A percentile compares a stretch with the other conserved stretches of the same genome.
Conservation (phyloP, 2,329 filamentous ascomycete genomes). For the Cryphonectria parasitica region DNA sequence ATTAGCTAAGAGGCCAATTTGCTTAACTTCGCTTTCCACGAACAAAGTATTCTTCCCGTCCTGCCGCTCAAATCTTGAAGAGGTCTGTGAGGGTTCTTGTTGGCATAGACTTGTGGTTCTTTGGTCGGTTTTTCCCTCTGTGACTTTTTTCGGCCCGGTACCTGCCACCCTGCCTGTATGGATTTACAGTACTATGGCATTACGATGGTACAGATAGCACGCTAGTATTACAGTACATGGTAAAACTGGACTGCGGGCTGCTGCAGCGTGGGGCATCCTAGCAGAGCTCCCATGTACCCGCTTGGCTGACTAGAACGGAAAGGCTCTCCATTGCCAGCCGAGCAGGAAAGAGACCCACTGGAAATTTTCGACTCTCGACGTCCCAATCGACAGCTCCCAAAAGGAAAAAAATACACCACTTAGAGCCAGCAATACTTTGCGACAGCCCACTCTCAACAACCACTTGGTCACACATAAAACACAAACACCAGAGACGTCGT, state of each 20-base stretch:
- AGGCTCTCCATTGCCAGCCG: slow-evolving; percentile 28
- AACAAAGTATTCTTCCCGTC: background rate
- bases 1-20: no score
- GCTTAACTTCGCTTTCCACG: background rate
- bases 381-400: slow-evolving; percentile 21
- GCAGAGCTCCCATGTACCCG: background rate
- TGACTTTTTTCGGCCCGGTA: background rate
- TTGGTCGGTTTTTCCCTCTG: no score
- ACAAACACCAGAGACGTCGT: slow-evolving; percentile 37
- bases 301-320: slow-evolving; percentile 13
- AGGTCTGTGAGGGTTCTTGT: background rate
- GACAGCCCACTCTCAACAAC: slow-evolving; percentile 8
- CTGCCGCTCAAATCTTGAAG: background rate
- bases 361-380: slow-evolving; percentile 28
- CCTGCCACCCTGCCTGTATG: background rate
- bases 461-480: background rate
- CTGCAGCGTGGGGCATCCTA: slow-evolving; percentile 24
- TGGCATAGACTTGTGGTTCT: background rate
- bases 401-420: slow-evolving; percentile 9
- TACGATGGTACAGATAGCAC: no score
- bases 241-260: slow-evolving; percentile 5
- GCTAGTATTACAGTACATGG: background rate
- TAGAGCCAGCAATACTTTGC: slow-evolving; percentile 18
- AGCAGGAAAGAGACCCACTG: slow-evolving; percentile 23
- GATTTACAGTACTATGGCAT: background rate